Evolutionary conservation across 2,329 filamentous ascomycete genomes (phyloP).

Genomic region (Colletotrichum sp.): DNA sequence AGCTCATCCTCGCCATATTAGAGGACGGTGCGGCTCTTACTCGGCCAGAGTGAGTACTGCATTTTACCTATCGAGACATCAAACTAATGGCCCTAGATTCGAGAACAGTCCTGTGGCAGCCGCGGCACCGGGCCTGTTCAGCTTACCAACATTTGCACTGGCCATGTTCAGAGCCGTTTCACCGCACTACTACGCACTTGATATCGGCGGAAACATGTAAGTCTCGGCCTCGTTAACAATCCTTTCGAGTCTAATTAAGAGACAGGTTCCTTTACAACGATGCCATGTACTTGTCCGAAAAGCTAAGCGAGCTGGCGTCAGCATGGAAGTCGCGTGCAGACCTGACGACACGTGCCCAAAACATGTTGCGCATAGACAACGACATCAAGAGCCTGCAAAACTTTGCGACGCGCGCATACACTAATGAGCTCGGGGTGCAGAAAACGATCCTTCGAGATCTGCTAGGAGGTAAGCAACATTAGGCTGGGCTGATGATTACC

Average conservation of each 20-base stretch:
- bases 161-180: slow-evolving; percentile 83
- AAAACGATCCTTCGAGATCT: slow-evolving; percentile 67
- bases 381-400: slow-evolving; percentile 63
- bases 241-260: slow-evolving; percentile 22
- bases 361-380: slow-evolving; percentile 62
- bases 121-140: slow-evolving; percentile 73
- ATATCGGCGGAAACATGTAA: slow-evolving; percentile 69
- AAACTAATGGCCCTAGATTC: slow-evolving; percentile 29
- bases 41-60: slow-evolving; percentile 47
- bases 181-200: slow-evolving; percentile 72
- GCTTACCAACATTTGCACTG: slow-evolving; percentile 72
- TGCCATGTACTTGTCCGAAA: slow-evolving; percentile 66
- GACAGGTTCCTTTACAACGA: slow-evolving; percentile 72
- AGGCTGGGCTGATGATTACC: background rate
- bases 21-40: slow-evolving; percentile 68
- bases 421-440: slow-evolving; percentile 64
- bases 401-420: slow-evolving; percentile 67
- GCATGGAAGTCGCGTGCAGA: slow-evolving; percentile 61
- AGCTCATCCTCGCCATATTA: slow-evolving; percentile 64
- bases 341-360: slow-evolving; percentile 52
- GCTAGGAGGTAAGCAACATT: slow-evolving; percentile 50
- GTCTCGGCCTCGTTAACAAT: slow-evolving; percentile 24
- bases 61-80: background rate
- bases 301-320: slow-evolving; percentile 51
- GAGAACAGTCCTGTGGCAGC: slow-evolving; percentile 65